Percentiles rank a stretch among this genome's conserved stretches.
Conservation (phyloP, 2,329 filamentous ascomycete genomes). For the Sclerotinia sclerotiorum region DNA sequence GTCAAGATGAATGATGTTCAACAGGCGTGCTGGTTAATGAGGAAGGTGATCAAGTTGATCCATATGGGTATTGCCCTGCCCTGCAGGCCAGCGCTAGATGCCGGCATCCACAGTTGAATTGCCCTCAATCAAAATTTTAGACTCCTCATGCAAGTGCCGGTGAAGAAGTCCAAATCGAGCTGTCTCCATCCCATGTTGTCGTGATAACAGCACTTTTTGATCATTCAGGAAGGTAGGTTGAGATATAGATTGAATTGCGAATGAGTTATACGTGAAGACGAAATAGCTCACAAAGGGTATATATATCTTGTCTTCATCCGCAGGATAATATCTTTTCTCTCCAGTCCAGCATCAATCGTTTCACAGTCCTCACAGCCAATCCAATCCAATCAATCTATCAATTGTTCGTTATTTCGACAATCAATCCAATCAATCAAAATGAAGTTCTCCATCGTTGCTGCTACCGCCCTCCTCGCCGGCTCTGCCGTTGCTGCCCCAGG, state of each 20-base stretch:
- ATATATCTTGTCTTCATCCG: conserved; percentile 18
- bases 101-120: conserved; percentile 6
- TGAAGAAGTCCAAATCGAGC: conserved; percentile 18
- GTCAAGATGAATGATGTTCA: conserved; percentile 1
- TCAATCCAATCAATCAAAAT: conserved; percentile 42
- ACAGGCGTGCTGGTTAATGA: neutral
- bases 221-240: conserved; percentile 21
- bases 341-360: conserved; percentile 21
- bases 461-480: conserved; percentile 44
- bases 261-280: neutral
- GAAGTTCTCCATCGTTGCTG: conserved; percentile 48
- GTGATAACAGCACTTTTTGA: conserved; percentile 11
- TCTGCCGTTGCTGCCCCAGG: conserved; percentile 47
- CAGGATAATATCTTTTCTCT: conserved; percentile 1
- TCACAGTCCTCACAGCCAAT: conserved; percentile 13
- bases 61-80: neutral
- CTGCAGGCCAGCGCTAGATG: neutral
- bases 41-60: conserved; percentile 20
- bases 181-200: neutral
- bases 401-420: conserved; percentile 16
- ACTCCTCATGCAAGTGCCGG: conserved; percentile 13
- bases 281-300: conserved; percentile 8
- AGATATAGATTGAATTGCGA: neutral
- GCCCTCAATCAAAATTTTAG: neutral
- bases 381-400: conserved; percentile 12